Percentiles rank a stretch among this genome's conserved stretches.
Conservation (phyloP, 768 basidiomycete genomes). For the Naganishia vishniacii region DNA sequence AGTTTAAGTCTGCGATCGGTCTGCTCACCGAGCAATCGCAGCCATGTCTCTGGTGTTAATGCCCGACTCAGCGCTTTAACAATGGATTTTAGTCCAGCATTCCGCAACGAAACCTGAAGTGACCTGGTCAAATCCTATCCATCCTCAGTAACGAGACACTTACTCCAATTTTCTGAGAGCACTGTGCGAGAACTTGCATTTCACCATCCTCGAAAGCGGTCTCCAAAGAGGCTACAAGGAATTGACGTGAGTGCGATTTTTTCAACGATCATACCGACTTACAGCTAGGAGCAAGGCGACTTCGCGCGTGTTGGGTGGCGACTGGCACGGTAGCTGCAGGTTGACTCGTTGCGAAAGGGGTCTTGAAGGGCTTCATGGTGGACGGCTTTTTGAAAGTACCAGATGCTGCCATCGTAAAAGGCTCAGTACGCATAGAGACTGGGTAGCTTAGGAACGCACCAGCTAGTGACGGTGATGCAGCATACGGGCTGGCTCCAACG, state of each 20-base stretch:
- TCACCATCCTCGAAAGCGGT: background rate
- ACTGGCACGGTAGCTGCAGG: background rate
- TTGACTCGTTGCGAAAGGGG: constrained; percentile 1
- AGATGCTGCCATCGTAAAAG: background rate
- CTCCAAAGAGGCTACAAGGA: constrained; percentile 5
- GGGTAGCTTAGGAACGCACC: background rate
- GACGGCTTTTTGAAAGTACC: background rate
- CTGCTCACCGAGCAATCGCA: constrained; percentile 10
- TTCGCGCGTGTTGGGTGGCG: background rate
- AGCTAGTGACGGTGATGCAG: constrained; percentile 17
- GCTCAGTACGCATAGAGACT: background rate
- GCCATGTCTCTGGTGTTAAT: constrained; percentile 7
- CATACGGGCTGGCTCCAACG: constrained; percentile 17
- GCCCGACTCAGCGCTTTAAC: background rate
- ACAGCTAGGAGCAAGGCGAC: constrained; percentile 6
- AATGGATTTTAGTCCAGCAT: background rate
- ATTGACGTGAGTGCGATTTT: background rate
- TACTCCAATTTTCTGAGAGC: constrained; percentile 12
- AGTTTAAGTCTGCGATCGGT: background rate
- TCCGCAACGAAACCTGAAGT: background rate
- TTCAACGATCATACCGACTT: background rate
- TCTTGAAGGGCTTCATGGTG: constrained; percentile 1
- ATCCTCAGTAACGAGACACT: background rate
- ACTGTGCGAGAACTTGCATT: constrained; percentile 10
- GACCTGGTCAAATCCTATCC: background rate